Percentiles rank a stretch among this genome's conserved stretches.
Conservation (phyloP, 2,329 filamentous ascomycete genomes). For the Xylariaceae sp. region DNA sequence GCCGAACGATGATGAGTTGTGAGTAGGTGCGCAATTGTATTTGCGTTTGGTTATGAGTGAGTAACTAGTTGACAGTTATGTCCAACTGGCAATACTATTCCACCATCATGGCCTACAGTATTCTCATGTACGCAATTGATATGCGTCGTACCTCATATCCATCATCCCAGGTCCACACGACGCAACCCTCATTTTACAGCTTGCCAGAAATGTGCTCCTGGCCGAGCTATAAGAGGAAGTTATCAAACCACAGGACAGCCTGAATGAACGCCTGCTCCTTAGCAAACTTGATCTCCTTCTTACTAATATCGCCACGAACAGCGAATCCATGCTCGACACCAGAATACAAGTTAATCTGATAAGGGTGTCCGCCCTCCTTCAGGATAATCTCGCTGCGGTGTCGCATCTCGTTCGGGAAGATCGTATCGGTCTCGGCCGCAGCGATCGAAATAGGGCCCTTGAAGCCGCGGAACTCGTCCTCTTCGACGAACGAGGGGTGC, state of each 20-base stretch:
- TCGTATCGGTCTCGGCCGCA: conserved; percentile 57
- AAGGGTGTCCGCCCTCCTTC: conserved; percentile 51
- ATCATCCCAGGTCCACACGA: too few species aligned
- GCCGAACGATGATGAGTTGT: conserved; percentile 2
- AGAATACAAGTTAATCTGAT: conserved; percentile 73
- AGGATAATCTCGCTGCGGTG: conserved; percentile 62
- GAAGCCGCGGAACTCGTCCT: conserved; percentile 61
- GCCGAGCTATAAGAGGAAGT: conserved; percentile 25
- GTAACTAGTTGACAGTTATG: conserved; percentile 3
- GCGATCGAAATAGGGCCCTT: conserved; percentile 64
- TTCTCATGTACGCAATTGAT: not conserved
- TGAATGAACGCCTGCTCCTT: conserved; percentile 80
- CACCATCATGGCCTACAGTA: not conserved
- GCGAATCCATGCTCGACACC: conserved; percentile 70
- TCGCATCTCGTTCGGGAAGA: conserved; percentile 60
- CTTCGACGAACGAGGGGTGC: conserved; percentile 70
- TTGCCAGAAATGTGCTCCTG: not conserved
- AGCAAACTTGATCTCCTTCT: conserved; percentile 57
- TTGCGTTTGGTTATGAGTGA: not conserved
- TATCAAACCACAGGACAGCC: conserved; percentile 70
- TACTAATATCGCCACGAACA: conserved; percentile 58
- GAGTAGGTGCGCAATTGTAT: not conserved
- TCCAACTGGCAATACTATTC: conserved; percentile 1
- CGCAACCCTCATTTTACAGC: too few species aligned
- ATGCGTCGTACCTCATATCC: too few species aligned